phyloP scores from a whole-genome alignment of 2,329 filamentous ascomycete species.

The Paraconiothyrium sp. region DNA sequence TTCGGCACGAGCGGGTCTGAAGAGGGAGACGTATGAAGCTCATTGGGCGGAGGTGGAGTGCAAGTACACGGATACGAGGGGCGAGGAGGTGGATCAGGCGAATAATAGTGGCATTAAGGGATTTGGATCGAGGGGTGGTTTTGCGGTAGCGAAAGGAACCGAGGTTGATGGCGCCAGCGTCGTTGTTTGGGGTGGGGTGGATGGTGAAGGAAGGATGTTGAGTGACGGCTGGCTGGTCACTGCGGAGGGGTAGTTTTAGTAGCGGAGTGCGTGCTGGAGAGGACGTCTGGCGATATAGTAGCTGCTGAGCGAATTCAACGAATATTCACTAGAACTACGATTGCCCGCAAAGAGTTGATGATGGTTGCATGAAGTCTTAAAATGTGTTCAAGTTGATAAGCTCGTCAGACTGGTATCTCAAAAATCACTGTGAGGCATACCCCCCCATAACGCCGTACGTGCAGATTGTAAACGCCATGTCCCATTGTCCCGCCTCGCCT shows the following conservation, averaged over 20 bases:
- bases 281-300: not conserved
- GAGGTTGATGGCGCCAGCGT: slow-evolving; percentile 59
- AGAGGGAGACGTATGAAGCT: slow-evolving; percentile 57
- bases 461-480: slow-evolving; percentile 1
- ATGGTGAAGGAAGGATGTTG: slow-evolving; percentile 52
- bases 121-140: slow-evolving; percentile 53
- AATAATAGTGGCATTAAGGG: slow-evolving; percentile 50
- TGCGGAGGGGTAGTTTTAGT: slow-evolving; percentile 41
- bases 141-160: slow-evolving; percentile 51
- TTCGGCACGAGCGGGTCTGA: slow-evolving; percentile 56
- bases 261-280: not conserved
- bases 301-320: not conserved
- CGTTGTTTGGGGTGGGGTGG: slow-evolving; percentile 64
- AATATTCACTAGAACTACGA: no score
- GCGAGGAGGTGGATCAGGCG: slow-evolving; percentile 54
- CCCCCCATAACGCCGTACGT: slow-evolving; percentile 2
- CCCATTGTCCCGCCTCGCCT: not conserved
- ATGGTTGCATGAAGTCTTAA: not conserved
- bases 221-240: slow-evolving; percentile 56
- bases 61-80: slow-evolving; percentile 54
- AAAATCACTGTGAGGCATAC: not conserved
- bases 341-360: not conserved
- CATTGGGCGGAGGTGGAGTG: slow-evolving; percentile 63
- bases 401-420: not conserved
- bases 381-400: not conserved